Evolutionary conservation across 1,139 yeast genomes (phyloP), one percentile per base, ranked within the genome.

Genomic region (Geotrichum phurueaensis): DNA sequence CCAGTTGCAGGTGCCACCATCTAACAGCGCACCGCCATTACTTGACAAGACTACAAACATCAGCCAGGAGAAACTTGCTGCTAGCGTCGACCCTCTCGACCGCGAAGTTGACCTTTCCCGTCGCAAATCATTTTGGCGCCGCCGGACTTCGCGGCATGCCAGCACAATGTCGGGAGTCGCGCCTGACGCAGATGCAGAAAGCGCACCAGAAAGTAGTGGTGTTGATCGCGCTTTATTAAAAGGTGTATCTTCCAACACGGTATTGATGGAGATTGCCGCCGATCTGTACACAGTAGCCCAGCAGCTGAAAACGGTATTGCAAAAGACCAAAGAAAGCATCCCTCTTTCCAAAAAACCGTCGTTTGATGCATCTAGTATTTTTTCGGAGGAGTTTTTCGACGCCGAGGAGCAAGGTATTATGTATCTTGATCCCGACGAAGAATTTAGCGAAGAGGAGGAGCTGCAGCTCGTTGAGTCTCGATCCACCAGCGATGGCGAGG

Each of bases 381-480:
- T 68, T 67, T 82, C 69, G 4, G 81, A 79, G 54, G 89, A 85
- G 59, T 87, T 83, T 69, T 85, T 73, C 67, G 95, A 87, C 72
- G 96, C 95, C 1, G 78, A 78, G 54, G 92, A 87, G 57, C 68
- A 66, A 31, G 74, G 72, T 2, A 70, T 71, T 20, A 65, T 70
- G 5, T 65, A 68, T 52, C 65, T 69, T 29, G 72, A 70, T 31
- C 67, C 65, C 31, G 73, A 69, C 31, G 68, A 67, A 7, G 67
- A 57, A 25, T 77, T 66, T 39, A 71, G 67, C 2, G 66, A 65
- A 13, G 75, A 64, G 49, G 72, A 67, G 39, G 74, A 60, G 36
- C 68, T 18, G 4, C 25, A 15, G 23, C 53, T 12, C 2, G 53
- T 31, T 36, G 53, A 31, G 49, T 29, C 48, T n/a, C 18, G 39